Evolutionary conservation across 345 rosid genomes (phyloP).

Genomic region (Angophora floribunda): DNA sequence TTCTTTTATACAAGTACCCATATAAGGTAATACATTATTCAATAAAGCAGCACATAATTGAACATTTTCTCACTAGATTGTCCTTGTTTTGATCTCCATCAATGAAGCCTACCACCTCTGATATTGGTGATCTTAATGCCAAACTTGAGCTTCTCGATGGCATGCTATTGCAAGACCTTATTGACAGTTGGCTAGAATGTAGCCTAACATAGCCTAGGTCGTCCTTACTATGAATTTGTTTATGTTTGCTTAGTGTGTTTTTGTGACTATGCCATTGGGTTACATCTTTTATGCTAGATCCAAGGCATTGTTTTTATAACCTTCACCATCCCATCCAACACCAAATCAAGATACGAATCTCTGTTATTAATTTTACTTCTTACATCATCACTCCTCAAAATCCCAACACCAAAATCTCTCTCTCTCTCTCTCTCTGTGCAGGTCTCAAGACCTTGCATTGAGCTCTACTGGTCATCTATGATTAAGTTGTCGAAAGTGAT

Average conservation of each 20-base stretch:
- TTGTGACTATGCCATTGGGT: accelerated
- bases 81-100: neutral
- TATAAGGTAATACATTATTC: neutral
- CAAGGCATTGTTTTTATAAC: neutral
- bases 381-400: no score
- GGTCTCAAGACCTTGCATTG: neutral
- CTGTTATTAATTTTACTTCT: no score
- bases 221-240: accelerated
- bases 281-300: no score
- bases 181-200: neutral
- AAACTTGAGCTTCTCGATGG: neutral
- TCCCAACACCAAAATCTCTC: no score
- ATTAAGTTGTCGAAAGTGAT: neutral
- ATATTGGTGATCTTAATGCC: neutral
- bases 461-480: neutral
- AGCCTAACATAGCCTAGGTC: neutral
- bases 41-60: neutral
- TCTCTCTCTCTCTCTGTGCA: neutral
- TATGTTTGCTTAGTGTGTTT: neutral
- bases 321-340: no score
- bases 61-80: neutral
- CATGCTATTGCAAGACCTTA: accelerated
- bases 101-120: neutral
- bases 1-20: neutral
- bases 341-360: neutral